Evolutionary conservation across 345 rosid species (phyloP).

Genomic region (Durio zibethinus): DNA sequence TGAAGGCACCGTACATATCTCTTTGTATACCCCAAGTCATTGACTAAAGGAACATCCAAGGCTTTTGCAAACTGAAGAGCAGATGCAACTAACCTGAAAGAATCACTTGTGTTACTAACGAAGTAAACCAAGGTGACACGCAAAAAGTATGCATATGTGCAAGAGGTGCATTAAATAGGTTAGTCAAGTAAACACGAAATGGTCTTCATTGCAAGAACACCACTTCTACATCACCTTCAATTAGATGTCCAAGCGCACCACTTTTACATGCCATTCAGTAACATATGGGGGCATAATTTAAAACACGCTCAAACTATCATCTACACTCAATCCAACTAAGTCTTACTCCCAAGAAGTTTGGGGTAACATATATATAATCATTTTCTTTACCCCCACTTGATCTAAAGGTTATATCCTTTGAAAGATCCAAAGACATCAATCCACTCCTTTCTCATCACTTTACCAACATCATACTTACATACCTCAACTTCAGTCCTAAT

Average conservation of each 20-base stretch:
- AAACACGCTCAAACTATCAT: neutral
- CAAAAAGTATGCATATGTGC: neutral
- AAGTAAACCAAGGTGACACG: neutral
- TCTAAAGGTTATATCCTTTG: neutral
- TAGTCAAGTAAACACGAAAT: neutral
- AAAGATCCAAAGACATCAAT: neutral
- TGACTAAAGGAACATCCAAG: slow-evolving; percentile 71
- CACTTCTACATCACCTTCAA: neutral
- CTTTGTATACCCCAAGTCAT: slow-evolving; percentile 78
- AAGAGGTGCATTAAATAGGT: neutral
- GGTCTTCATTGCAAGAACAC: neutral
- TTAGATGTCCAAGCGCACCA: neutral
- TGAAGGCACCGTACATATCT: slow-evolving; percentile 79
- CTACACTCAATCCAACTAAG: neutral
- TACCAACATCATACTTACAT: neutral
- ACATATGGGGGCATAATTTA: neutral
- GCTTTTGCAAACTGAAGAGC: slow-evolving; percentile 79
- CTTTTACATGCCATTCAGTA: neutral
- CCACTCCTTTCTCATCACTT: neutral
- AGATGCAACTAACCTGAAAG: slow-evolving; percentile 64
- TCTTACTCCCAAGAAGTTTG: neutral
- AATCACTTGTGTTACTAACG: neutral
- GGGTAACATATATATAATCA: neutral
- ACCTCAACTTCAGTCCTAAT: neutral
- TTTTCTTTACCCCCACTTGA: neutral